Conservation (phyloP, 495 filamentous ascomycete species). For the Penicillium cosmopolitanum region DNA sequence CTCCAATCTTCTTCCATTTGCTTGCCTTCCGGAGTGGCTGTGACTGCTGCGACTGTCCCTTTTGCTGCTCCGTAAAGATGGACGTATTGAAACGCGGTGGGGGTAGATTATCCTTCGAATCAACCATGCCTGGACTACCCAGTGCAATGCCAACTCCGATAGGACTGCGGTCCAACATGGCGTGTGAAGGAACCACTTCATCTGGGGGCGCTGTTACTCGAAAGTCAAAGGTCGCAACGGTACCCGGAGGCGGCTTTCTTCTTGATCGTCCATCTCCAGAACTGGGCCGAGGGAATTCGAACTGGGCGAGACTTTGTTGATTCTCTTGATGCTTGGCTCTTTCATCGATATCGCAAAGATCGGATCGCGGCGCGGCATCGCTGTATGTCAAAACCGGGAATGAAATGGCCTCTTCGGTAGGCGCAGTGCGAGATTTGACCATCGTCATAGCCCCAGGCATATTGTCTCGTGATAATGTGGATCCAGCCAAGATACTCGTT, state of each 20-base stretch:
- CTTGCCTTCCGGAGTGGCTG: slow-evolving; percentile 46
- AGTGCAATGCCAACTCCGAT: slow-evolving; percentile 57
- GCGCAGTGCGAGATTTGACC: slow-evolving; percentile 33
- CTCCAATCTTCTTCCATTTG: slow-evolving; percentile 62
- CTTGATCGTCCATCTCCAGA: slow-evolving; percentile 24
- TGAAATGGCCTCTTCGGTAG: slow-evolving; percentile 34
- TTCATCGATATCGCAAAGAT: slow-evolving; percentile 27
- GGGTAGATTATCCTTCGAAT: slow-evolving; percentile 22
- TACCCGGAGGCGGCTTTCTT: slow-evolving; percentile 21
- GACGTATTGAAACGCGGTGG: slow-evolving; percentile 28
- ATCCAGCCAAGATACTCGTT: background rate
- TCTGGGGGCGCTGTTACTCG: slow-evolving; percentile 36
- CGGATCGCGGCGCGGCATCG: slow-evolving; percentile 40
- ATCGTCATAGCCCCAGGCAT: slow-evolving; percentile 38
- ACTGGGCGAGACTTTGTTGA: slow-evolving; percentile 14
- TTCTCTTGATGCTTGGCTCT: slow-evolving; percentile 13
- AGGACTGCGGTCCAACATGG: slow-evolving; percentile 15
- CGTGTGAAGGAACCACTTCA: slow-evolving; percentile 25
- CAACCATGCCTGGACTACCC: slow-evolving; percentile 53
- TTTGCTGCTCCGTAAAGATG: slow-evolving; percentile 25
- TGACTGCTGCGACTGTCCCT: slow-evolving; percentile 24
- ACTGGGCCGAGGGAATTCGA: slow-evolving; percentile 29
- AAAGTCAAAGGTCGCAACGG: slow-evolving; percentile 41
- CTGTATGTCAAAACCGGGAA: slow-evolving; percentile 39
- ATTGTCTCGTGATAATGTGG: slow-evolving; percentile 1